Evolutionary conservation across 2,329 filamentous ascomycete species (phyloP), one percentile per base, ranked within the genome.

Genomic region (Claviceps arundinis): DNA sequence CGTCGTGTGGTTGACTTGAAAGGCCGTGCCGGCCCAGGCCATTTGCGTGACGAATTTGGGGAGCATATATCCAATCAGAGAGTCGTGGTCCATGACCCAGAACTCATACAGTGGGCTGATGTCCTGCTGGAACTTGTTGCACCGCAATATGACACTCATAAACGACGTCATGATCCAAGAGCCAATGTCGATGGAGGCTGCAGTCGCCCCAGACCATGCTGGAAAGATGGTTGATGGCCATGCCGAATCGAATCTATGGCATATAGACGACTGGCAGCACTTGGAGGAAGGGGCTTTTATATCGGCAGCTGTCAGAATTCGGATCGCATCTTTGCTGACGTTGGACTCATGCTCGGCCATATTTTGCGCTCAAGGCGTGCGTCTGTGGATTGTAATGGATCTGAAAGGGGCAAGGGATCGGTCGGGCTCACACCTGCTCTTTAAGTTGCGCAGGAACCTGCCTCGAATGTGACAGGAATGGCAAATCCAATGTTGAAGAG

Each of bases 51-150:
- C 56, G 37, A 59, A 58, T 47, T 58, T 52, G 1, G 58, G 54
- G 5, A 57, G 55, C 56, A 63, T 62, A 50, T 62, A 62, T 19
- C 61, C 61, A 3, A 63, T 54, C 0, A 58, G 60, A 5, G 45
- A 45, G 2, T 54, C 50, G 40, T 59, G 56, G 45, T 60, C 55
- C 16, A 59, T 45, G 30, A 63, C 40, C 34, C 37, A 52, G 46
- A 63, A 62, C 17, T 58, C 53, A 58, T 59, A 62, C 37, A 59
- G 53, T n/a, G 34, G 43, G 8, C 46, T 46, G n/a, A 54, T 37
- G 14, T 58, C 34, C 22, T 54, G 54, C n/a, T 61, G 34, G 9
- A 52, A 48, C 46, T 63, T 63, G 55, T 63, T 63, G 58, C 59
- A 60, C 26, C 51, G 55, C 13, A 53, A 38, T 22, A 63, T 53